Evolutionary conservation across 2,329 filamentous ascomycete species (phyloP).

Genomic region (Fusarium sp.): DNA sequence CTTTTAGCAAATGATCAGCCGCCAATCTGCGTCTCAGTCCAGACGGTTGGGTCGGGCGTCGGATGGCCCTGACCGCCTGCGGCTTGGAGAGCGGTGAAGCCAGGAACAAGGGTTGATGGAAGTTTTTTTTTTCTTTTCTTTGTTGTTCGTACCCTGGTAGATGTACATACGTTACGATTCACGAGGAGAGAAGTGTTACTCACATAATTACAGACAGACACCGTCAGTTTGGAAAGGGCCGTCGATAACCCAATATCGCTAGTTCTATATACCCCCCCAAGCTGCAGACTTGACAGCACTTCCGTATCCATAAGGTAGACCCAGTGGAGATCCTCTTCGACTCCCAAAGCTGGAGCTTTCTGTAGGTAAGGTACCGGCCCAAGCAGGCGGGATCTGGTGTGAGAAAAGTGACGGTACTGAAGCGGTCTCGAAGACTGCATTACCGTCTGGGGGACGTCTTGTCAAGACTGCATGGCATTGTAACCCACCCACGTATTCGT

Average conservation of each 20-base stretch:
- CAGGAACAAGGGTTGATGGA: constrained; percentile 30
- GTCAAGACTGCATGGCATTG: constrained; percentile 9
- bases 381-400: constrained; percentile 46
- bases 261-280: constrained; percentile 5
- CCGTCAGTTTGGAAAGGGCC: not conserved
- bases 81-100: constrained; percentile 39
- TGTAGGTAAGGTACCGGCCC: constrained; percentile 47
- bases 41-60: constrained; percentile 39
- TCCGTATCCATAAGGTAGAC: constrained; percentile 1
- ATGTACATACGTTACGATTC: not conserved
- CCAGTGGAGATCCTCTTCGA: constrained; percentile 10
- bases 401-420: constrained; percentile 3
- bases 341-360: constrained; percentile 6
- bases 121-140: not conserved
- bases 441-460: constrained; percentile 5
- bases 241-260: not conserved
- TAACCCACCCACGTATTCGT: constrained; percentile 33
- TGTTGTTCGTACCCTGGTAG: not conserved
- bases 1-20: constrained; percentile 42
- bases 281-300: constrained; percentile 36
- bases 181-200: not conserved
- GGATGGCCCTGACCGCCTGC: constrained; percentile 35
- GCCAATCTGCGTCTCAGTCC: constrained; percentile 39
- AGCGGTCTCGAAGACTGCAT: constrained; percentile 33
- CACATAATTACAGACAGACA: not conserved